Conservation (phyloP, 2,329 filamentous ascomycete species). For the Anisogramma anomala region DNA sequence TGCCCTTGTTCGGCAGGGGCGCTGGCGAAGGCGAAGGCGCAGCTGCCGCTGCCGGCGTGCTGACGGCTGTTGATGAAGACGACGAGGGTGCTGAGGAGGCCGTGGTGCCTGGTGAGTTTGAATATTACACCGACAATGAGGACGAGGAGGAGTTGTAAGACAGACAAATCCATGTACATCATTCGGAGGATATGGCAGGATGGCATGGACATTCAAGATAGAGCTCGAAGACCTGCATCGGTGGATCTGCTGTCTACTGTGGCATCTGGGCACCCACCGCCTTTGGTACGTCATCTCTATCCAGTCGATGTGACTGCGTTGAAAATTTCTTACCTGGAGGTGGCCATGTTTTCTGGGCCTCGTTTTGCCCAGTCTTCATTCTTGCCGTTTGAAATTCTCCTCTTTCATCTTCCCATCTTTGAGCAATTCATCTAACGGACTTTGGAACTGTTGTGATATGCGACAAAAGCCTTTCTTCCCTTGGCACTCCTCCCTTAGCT, state of each 20-base stretch:
- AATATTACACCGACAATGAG: conserved; percentile 62
- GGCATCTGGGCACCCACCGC: no score
- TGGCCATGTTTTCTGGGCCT: no score
- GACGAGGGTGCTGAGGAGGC: conserved; percentile 64
- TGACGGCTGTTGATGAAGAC: conserved; percentile 83
- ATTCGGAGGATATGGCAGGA: neutral
- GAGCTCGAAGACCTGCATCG: conserved; percentile 4
- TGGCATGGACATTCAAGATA: neutral
- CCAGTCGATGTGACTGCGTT: no score
- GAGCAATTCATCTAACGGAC: no score
- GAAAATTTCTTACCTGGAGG: no score
- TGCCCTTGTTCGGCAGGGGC: conserved; percentile 15
- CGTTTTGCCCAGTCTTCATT: no score
- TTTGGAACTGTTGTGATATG: no score
- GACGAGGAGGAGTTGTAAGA: conserved; percentile 28
- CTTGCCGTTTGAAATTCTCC: no score
- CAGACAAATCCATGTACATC: conserved; percentile 4
- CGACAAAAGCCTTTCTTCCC: no score
- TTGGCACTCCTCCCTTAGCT: no score
- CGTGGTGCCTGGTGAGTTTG: conserved; percentile 57
- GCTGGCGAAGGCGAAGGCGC: conserved; percentile 27
- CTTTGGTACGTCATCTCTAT: neutral
- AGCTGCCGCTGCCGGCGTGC: conserved; percentile 63
- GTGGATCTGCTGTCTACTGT: conserved; percentile 4
- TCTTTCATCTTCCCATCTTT: no score